Conservation (phyloP, 495 filamentous ascomycete genomes). For the Glutinoglossum americanum region DNA sequence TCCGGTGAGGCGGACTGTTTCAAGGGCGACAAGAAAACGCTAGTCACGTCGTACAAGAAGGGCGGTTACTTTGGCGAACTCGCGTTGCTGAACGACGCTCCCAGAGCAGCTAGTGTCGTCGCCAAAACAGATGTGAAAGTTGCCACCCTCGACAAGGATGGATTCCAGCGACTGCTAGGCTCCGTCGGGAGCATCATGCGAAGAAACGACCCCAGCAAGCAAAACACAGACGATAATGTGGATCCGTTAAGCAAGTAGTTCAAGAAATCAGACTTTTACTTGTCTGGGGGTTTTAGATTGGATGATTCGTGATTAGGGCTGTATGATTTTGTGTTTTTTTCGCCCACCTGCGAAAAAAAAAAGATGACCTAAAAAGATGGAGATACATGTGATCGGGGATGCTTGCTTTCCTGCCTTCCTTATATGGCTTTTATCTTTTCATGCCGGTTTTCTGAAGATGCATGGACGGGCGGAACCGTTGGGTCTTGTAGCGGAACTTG, state of each 20-base stretch:
- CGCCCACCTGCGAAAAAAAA: too few species aligned
- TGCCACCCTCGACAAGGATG: constrained; percentile 79
- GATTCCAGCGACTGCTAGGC: constrained; percentile 81
- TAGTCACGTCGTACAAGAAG: constrained; percentile 62
- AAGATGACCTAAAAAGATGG: too few species aligned
- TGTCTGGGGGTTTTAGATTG: too few species aligned
- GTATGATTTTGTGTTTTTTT: too few species aligned
- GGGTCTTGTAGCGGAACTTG: too few species aligned
- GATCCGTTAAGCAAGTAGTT: background rate
- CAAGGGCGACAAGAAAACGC: constrained; percentile 38
- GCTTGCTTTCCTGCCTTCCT: too few species aligned
- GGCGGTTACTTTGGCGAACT: constrained; percentile 96
- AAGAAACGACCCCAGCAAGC: constrained; percentile 38
- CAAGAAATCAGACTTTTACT: too few species aligned
- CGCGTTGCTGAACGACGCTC: constrained; percentile 79
- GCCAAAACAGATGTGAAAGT: constrained; percentile 75
- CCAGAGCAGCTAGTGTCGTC: constrained; percentile 77
- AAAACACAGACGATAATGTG: background rate
- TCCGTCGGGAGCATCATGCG: constrained; percentile 92
- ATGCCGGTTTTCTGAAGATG: too few species aligned
- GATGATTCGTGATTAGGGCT: too few species aligned
- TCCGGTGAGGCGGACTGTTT: constrained; percentile 69
- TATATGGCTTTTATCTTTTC: too few species aligned
- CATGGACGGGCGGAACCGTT: too few species aligned
- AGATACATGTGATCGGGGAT: too few species aligned